These are phyloP conservation scores for Paracorniculantispora psalliotae DNA, from an alignment of 2,329 filamentous ascomycete species.

Conservation along the genomic window DNA sequence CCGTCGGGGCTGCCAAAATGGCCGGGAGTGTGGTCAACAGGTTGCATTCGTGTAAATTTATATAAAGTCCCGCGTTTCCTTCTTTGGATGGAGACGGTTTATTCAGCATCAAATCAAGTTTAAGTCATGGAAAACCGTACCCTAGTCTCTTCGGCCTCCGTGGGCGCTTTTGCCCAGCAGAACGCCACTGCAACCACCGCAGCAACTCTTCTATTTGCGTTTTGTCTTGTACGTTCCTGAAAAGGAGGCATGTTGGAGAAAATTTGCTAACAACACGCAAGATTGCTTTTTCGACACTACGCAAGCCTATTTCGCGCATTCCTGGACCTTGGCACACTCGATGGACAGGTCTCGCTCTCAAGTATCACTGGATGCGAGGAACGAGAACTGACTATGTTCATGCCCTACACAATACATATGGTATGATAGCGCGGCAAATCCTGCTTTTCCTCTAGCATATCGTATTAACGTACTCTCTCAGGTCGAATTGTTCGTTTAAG, in stretches of 20 bases:
- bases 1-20: background rate
- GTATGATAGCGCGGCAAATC: background rate
- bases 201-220: background rate
- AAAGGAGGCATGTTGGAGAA: too few relatives aligned
- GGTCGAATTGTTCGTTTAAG: slow-evolving; percentile 8
- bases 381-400: background rate
- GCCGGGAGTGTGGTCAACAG: background rate
- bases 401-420: slow-evolving; percentile 5
- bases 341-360: slow-evolving; percentile 3
- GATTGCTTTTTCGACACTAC: background rate
- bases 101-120: background rate
- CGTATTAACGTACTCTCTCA: background rate
- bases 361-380: slow-evolving; percentile 10
- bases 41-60: background rate
- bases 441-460: background rate
- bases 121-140: background rate
- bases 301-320: background rate
- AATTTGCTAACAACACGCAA: background rate
- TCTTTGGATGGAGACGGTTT: background rate
- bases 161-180: background rate
- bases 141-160: background rate
- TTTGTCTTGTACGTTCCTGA: slow-evolving; percentile 1
- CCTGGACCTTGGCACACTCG: slow-evolving; percentile 8
- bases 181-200: background rate
- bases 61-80: background rate